A percentile compares a stretch with the other conserved stretches of the same genome.
Evolutionary conservation across 1,284 basidiomycete species (phyloP).

Genomic region (Leccinum pachyderme): DNA sequence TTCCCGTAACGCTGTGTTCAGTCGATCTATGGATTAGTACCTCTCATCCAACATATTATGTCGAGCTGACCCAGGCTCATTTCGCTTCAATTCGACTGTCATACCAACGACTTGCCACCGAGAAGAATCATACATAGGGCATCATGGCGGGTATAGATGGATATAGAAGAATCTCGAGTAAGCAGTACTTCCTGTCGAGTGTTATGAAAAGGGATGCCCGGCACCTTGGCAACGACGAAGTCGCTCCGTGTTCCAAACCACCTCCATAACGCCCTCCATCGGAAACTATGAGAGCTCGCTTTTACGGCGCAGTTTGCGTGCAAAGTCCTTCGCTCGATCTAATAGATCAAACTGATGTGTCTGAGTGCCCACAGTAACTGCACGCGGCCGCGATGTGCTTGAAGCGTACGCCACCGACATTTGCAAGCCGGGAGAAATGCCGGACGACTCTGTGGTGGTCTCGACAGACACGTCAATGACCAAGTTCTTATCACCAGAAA

Average conservation of each 20-base stretch:
- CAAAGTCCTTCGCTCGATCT: constrained; percentile 49
- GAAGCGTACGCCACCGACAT: constrained; percentile 40
- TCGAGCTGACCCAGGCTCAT: constrained; percentile 14
- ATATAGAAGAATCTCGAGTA: constrained; percentile 26
- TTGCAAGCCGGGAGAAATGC: constrained; percentile 30
- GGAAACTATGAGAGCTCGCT: constrained; percentile 27
- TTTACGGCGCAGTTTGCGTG: constrained; percentile 48
- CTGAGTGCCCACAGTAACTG: constrained; percentile 41
- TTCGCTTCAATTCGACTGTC: constrained; percentile 23
- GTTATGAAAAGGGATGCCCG: constrained; percentile 18
- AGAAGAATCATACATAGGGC: constrained; percentile 17
- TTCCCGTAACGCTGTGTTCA: constrained; percentile 15
- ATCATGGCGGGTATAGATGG: constrained; percentile 25
- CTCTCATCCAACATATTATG: constrained; percentile 3
- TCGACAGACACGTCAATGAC: constrained; percentile 60
- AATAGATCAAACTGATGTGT: constrained; percentile 38
- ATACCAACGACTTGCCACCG: constrained; percentile 18
- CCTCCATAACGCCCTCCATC: constrained; percentile 21
- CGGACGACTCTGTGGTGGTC: constrained; percentile 47
- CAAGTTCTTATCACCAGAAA: constrained; percentile 34
- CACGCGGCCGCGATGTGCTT: constrained; percentile 35
- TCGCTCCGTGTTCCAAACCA: constrained; percentile 1
- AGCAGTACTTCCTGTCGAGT: constrained; percentile 10
- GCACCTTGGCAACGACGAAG: constrained; percentile 28
- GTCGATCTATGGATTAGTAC: constrained; percentile 7